Conservation (phyloP, 1,139 yeast genomes). For the Suhomyces bokatorum region DNA sequence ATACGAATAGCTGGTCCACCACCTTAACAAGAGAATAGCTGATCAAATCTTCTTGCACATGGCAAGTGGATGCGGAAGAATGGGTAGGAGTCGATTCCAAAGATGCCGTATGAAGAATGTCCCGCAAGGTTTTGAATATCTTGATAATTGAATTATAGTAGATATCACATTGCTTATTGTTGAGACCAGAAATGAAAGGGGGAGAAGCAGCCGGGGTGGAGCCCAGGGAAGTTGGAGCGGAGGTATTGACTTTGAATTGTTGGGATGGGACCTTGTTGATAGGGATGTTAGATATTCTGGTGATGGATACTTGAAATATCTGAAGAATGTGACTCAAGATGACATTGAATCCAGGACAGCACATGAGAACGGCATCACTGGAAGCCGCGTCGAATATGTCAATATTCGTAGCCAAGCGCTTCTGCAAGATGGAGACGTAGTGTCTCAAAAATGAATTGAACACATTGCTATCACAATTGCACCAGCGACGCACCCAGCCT, state of each 20-base stretch:
- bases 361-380: constrained; percentile 7
- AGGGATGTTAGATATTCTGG: constrained; percentile 26
- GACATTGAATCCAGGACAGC: constrained; percentile 40
- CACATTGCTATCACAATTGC: constrained; percentile 57
- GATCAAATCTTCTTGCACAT: constrained; percentile 8
- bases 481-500: constrained; percentile 63
- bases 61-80: constrained; percentile 1
- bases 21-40: constrained; percentile 17
- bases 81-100: constrained; percentile 3
- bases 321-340: constrained; percentile 41
- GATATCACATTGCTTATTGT: constrained; percentile 30
- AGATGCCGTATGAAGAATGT: constrained; percentile 34
- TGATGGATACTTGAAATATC: constrained; percentile 37
- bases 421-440: constrained; percentile 46
- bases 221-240: not conserved
- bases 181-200: constrained; percentile 13
- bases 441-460: constrained; percentile 78
- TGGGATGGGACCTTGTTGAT: constrained; percentile 6
- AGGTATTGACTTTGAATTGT: constrained; percentile 4
- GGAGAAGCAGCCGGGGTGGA: constrained; percentile 21
- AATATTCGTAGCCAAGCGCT: constrained; percentile 4
- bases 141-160: constrained; percentile 42
- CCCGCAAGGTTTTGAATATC: constrained; percentile 48
- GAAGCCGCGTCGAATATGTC: constrained; percentile 5
- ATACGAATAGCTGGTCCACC: constrained; percentile 36